A percentile compares a stretch with the other conserved stretches of the same genome.
Evolutionary conservation across 2,329 filamentous ascomycete genomes (phyloP).

Genomic region (Talaromyces marneffei): DNA sequence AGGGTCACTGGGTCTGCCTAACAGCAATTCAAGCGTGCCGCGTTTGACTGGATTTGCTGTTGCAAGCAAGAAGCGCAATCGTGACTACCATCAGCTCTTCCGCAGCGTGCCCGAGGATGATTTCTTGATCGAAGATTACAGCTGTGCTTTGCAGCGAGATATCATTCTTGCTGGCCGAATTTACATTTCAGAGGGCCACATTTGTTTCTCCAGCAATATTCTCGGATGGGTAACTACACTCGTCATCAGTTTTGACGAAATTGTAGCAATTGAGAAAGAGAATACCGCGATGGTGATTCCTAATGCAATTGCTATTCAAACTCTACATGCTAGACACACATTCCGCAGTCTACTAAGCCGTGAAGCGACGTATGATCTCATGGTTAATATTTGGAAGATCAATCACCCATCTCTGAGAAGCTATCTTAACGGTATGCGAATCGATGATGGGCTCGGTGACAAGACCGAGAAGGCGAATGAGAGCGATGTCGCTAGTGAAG

Average conservation of each 20-base stretch:
- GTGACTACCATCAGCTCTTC: constrained; percentile 89
- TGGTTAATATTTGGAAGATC: constrained; percentile 97
- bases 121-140: constrained; percentile 97
- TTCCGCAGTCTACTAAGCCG: constrained; percentile 93
- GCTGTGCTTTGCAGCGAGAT: constrained; percentile 89
- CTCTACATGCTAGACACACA: constrained; percentile 86
- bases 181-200: constrained; percentile 93
- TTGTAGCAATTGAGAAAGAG: constrained; percentile 94
- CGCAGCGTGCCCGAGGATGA: constrained; percentile 97
- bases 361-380: constrained; percentile 93
- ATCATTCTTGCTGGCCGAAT: constrained; percentile 89
- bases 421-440: constrained; percentile 77
- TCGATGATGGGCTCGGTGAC: constrained; percentile 76
- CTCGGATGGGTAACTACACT: constrained; percentile 96
- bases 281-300: constrained; percentile 93
- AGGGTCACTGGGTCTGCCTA: constrained; percentile 61
- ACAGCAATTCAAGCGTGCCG: constrained; percentile 54
- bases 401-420: constrained; percentile 88
- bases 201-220: constrained; percentile 99
- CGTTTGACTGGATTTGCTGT: constrained; percentile 93
- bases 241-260: constrained; percentile 97
- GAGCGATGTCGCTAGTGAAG: constrained; percentile 68
- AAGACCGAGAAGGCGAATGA: constrained; percentile 76
- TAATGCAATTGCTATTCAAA: constrained; percentile 95
- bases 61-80: constrained; percentile 90